Evolutionary conservation across 306 rosid genomes (phyloP).

Genomic region (Dryas drummondii): DNA sequence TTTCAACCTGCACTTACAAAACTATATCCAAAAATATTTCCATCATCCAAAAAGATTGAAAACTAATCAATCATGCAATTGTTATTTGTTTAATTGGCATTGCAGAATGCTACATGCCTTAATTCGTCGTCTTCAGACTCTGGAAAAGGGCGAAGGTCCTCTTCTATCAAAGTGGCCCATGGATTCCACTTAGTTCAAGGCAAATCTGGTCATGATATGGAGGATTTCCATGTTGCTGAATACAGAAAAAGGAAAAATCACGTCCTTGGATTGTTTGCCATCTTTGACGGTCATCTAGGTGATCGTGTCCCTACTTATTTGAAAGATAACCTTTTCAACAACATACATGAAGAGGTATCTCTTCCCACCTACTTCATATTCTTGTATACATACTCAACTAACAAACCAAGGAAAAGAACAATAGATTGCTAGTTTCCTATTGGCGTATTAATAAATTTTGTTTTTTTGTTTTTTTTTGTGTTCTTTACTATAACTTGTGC

Average conservation of each 20-base stretch:
- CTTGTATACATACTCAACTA: background rate
- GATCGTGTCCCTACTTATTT: constrained; percentile 65
- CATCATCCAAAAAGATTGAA: background rate
- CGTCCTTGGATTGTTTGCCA: constrained; percentile 66
- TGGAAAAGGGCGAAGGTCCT: constrained; percentile 59
- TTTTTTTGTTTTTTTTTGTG: no score
- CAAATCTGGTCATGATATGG: constrained; percentile 65
- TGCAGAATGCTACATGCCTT: background rate
- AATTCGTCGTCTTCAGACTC: constrained; percentile 40
- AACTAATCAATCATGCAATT: background rate
- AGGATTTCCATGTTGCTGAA: constrained; percentile 59
- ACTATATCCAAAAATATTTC: background rate
- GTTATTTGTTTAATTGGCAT: background rate
- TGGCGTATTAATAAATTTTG: no score
- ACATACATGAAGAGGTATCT: constrained; percentile 56
- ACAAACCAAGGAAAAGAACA: background rate
- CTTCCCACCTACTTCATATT: background rate
- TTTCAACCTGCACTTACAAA: no score
- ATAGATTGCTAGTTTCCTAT: background rate
- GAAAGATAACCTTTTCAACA: constrained; percentile 55
- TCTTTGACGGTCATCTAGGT: constrained; percentile 75
- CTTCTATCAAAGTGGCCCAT: constrained; percentile 39
- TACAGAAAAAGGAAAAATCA: constrained; percentile 47
- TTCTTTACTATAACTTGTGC: background rate
- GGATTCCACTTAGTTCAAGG: constrained; percentile 70